A percentile compares a stretch with the other conserved stretches of the same genome.
phyloP scores from a whole-genome alignment of 225 moss, liverwort and hornwort genomes.

The Marchantia paleacea region DNA sequence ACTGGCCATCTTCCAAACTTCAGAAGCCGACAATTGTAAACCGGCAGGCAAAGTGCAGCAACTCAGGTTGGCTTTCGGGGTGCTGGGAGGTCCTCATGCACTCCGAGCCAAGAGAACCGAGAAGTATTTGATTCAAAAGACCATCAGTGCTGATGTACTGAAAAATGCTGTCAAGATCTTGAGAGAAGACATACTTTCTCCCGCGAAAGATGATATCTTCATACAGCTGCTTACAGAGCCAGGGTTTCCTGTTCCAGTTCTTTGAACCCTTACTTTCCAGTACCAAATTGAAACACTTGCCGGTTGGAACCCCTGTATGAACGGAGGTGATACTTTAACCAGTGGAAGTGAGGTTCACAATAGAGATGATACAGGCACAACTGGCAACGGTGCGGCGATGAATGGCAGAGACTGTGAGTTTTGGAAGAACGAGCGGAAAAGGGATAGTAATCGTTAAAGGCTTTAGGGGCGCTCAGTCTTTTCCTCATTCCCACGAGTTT shows the following conservation, averaged over 20 bases:
- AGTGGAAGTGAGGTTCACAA: background rate
- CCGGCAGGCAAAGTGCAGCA: conserved; percentile 3
- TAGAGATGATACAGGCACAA: background rate
- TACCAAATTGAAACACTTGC: background rate
- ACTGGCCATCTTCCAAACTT: conserved; percentile 35
- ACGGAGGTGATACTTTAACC: conserved; percentile 5
- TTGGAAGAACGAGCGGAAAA: background rate
- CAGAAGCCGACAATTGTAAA: background rate
- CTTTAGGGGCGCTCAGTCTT: conserved; percentile 27
- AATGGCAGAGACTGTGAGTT: conserved; percentile 20
- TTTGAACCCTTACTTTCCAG: conserved; percentile 34
- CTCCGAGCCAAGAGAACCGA: conserved; percentile 52
- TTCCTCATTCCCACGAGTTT: conserved; percentile 45
- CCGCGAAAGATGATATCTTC: conserved; percentile 27
- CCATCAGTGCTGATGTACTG: conserved; percentile 45
- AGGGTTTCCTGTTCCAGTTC: conserved; percentile 75
- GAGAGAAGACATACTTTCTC: conserved; percentile 51
- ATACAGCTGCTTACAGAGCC: conserved; percentile 45
- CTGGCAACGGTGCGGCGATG: background rate
- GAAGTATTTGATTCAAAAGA: conserved; percentile 44
- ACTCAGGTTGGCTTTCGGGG: conserved; percentile 65
- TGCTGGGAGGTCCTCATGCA: conserved; percentile 63
- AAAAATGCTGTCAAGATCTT: conserved; percentile 51
- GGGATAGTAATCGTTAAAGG: background rate
- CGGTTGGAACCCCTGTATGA: conserved; percentile 23